These are phyloP conservation scores for Arabidopsis suecica DNA, from an alignment of 345 rosid species.

Conservation along the genomic window DNA sequence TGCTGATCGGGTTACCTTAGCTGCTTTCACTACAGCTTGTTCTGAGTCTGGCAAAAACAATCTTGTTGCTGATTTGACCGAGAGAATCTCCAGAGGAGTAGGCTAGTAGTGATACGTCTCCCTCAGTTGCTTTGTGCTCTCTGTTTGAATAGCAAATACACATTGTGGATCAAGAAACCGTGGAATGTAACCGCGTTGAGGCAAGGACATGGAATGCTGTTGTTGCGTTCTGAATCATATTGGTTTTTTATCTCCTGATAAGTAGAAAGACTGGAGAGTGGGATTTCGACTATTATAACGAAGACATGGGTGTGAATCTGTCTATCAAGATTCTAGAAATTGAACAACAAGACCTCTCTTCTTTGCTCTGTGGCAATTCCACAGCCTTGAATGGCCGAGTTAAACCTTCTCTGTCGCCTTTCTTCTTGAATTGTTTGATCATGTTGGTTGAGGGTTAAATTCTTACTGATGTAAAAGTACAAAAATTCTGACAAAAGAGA, in stretches of 20 bases:
- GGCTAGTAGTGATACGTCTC: conserved; percentile 43
- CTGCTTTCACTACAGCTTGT: conserved; percentile 81
- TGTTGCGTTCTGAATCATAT: neutral
- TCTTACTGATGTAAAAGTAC: conserved; percentile 15
- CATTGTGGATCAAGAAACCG: conserved; percentile 10
- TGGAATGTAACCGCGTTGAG: conserved; percentile 12
- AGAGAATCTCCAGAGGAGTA: conserved; percentile 60
- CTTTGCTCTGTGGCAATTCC: neutral
- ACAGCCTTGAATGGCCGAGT: no score
- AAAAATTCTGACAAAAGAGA: neutral
- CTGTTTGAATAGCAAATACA: conserved; percentile 9
- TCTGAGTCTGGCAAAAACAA: conserved; percentile 74
- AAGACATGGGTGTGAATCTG: neutral
- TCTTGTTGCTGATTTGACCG: conserved; percentile 70
- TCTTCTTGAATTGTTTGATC: conserved; percentile 4
- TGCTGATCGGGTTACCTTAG: conserved; percentile 64
- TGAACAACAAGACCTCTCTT: neutral
- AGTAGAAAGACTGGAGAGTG: neutral
- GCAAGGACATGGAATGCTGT: conserved; percentile 1
- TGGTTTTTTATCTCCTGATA: neutral
- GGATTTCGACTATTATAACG: neutral
- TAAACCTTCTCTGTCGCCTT: neutral
- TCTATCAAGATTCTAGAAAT: neutral
- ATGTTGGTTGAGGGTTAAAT: neutral
- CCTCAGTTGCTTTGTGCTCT: conserved; percentile 7